Conservation (phyloP, 2,329 filamentous ascomycete genomes). For the Fusarium denticulatum region DNA sequence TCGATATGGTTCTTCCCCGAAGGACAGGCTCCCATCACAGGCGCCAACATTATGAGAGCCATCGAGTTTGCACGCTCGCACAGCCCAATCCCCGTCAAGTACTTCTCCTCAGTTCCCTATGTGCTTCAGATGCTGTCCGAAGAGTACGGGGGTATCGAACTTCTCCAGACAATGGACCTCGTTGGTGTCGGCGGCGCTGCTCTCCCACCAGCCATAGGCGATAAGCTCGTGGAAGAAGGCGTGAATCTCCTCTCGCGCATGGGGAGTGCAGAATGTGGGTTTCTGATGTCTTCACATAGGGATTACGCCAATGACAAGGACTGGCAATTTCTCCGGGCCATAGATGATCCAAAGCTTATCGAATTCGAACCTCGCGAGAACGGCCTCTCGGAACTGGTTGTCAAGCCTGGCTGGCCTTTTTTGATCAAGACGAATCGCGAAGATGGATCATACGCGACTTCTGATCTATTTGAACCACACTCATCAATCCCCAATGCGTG, state of each 20-base stretch:
- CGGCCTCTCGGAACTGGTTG: slow-evolving; percentile 63
- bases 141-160: slow-evolving; percentile 52
- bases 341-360: slow-evolving; percentile 46
- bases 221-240: slow-evolving; percentile 59
- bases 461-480: slow-evolving; percentile 70
- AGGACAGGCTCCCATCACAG: slow-evolving; percentile 64
- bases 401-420: slow-evolving; percentile 66
- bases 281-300: slow-evolving; percentile 70
- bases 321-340: slow-evolving; percentile 68
- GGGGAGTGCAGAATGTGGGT: slow-evolving; percentile 74
- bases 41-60: slow-evolving; percentile 60
- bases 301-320: slow-evolving; percentile 63
- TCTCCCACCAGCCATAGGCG: slow-evolving; percentile 61
- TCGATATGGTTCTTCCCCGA: slow-evolving; percentile 72
- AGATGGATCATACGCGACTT: slow-evolving; percentile 70
- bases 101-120: slow-evolving; percentile 71
- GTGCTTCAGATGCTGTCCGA: slow-evolving; percentile 64
- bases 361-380: slow-evolving; percentile 57
- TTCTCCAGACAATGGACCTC: slow-evolving; percentile 63
- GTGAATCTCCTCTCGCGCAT: slow-evolving; percentile 70
- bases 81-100: slow-evolving; percentile 52
- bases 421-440: slow-evolving; percentile 66
- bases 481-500: slow-evolving; percentile 62
- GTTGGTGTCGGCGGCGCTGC: slow-evolving; percentile 73
- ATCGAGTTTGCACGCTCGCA: slow-evolving; percentile 51